phyloP scores from a whole-genome alignment of 805 yeast genomes.

The Huiozyma naganishii region DNA sequence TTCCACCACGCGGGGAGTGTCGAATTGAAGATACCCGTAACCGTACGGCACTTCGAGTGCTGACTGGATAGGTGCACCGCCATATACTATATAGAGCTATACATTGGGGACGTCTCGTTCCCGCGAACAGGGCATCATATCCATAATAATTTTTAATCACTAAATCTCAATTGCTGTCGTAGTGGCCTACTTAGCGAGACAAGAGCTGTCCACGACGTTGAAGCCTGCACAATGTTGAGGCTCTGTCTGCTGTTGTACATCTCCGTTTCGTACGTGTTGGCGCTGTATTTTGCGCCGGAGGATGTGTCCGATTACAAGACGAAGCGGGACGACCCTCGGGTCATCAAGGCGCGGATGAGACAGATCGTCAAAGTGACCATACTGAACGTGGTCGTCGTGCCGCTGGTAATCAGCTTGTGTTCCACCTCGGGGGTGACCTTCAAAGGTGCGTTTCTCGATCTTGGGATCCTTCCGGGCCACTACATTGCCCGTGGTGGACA shows the following conservation, averaged over 20 bases:
- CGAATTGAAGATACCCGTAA: slow-evolving; percentile 9
- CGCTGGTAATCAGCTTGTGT: slow-evolving; percentile 6
- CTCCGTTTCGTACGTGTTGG: slow-evolving; percentile 21
- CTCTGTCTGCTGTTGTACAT: slow-evolving; percentile 12
- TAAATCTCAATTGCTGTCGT: too few relatives aligned
- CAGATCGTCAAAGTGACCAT: slow-evolving; percentile 9
- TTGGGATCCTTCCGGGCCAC: slow-evolving; percentile 20
- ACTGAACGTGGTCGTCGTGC: slow-evolving; percentile 14
- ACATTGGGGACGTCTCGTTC: background rate
- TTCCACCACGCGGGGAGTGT: slow-evolving; percentile 14
- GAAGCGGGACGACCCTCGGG: slow-evolving; percentile 24
- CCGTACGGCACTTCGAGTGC: slow-evolving; percentile 5
- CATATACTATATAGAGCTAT: background rate
- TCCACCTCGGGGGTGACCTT: slow-evolving; percentile 2
- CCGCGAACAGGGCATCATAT: too few relatives aligned
- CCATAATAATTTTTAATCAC: too few relatives aligned
- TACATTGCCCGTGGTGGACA: slow-evolving; percentile 4
- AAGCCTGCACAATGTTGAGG: background rate
- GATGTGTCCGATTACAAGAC: slow-evolving; percentile 8
- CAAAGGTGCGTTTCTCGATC: slow-evolving; percentile 7
- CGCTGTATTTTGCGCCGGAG: slow-evolving; percentile 14
- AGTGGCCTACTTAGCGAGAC: too few relatives aligned
- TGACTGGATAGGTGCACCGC: background rate
- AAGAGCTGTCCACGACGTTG: too few relatives aligned
- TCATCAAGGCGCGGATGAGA: slow-evolving; percentile 18